Percentiles rank a stretch among this genome's conserved stretches.
phyloP scores from a whole-genome alignment of 2,329 filamentous ascomycete genomes.

The Xylaria sp. region DNA sequence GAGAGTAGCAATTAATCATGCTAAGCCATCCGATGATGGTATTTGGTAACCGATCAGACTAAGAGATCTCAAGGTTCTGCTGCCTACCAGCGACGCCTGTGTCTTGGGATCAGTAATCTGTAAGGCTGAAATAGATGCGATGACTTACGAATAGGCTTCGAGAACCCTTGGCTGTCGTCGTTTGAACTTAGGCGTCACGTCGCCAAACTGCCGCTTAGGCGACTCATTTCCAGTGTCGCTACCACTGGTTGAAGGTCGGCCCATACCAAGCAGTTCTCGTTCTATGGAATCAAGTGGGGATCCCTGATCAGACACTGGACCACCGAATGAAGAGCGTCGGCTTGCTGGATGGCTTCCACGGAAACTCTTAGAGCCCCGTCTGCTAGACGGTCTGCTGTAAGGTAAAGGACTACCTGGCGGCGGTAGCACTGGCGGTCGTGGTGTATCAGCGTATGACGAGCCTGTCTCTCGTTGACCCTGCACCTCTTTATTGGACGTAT shows the following conservation, averaged over 20 bases:
- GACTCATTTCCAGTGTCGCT: constrained; percentile 30
- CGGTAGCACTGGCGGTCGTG: constrained; percentile 11
- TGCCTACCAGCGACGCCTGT: constrained; percentile 33
- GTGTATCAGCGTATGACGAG: not conserved
- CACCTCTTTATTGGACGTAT: not conserved
- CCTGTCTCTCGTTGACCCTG: not conserved
- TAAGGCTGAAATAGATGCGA: not conserved
- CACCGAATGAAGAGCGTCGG: constrained; percentile 28
- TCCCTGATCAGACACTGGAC: constrained; percentile 11
- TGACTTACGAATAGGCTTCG: constrained; percentile 35
- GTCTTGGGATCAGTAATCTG: constrained; percentile 15
- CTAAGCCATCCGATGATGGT: not conserved
- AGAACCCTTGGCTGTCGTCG: constrained; percentile 27
- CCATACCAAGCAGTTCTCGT: constrained; percentile 36
- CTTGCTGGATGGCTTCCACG: constrained; percentile 16
- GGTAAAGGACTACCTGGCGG: not conserved
- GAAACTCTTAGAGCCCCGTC: constrained; percentile 18
- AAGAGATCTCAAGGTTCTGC: not conserved
- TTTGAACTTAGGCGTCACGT: constrained; percentile 22
- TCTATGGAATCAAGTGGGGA: constrained; percentile 38
- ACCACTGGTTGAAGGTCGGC: constrained; percentile 19
- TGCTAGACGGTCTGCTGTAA: constrained; percentile 19
- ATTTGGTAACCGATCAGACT: not conserved
- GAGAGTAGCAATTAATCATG: not conserved
- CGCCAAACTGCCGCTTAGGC: constrained; percentile 23